Conservation (phyloP, 2,329 filamentous ascomycete species). For the Aspergillus brunneoviolaceus region DNA sequence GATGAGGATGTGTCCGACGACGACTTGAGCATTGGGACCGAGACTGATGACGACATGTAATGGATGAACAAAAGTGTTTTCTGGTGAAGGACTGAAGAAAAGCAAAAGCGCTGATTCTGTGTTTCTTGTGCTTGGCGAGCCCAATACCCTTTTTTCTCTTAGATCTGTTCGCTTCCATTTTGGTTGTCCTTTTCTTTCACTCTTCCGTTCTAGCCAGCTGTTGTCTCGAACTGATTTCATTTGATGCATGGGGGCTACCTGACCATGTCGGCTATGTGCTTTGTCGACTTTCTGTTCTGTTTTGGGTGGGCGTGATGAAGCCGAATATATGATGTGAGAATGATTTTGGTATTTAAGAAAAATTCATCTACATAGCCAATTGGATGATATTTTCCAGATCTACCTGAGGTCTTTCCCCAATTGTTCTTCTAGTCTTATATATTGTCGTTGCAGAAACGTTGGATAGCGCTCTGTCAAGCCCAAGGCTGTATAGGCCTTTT, state of each 20-base stretch:
- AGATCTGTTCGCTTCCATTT: not conserved
- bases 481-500: no score
- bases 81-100: constrained; percentile 6
- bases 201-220: not conserved
- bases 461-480: no score
- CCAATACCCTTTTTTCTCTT: constrained; percentile 8
- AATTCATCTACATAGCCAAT: not conserved
- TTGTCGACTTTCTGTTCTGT: not conserved
- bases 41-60: constrained; percentile 42
- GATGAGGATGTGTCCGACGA: constrained; percentile 33
- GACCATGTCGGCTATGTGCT: not conserved
- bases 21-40: constrained; percentile 43
- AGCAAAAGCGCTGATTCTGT: constrained; percentile 7
- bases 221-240: not conserved
- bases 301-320: not conserved
- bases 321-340: not conserved
- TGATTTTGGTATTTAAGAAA: not conserved
- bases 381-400: no score
- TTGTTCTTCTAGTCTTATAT: no score
- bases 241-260: not conserved
- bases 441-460: no score
- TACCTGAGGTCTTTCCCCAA: no score
- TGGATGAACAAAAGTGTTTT: constrained; percentile 6
- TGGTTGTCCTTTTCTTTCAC: not conserved
- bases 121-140: constrained; percentile 7